Evolutionary conservation across 2,329 filamentous ascomycete genomes (phyloP), one percentile per base, ranked within the genome.

Genomic region (Aspergillus unguis): DNA sequence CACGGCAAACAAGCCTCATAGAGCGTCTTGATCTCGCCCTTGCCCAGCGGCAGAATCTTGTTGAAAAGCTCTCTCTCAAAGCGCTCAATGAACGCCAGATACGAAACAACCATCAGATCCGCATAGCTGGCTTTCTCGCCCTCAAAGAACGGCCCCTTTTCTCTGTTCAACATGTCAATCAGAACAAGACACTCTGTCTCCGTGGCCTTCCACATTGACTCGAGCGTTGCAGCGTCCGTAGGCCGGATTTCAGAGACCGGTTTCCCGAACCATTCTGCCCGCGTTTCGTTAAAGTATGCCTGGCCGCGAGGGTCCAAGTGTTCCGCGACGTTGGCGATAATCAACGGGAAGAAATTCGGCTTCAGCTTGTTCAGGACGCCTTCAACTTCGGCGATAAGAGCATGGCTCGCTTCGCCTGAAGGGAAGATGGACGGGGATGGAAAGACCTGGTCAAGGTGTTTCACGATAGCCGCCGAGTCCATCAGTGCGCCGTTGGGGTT

Each of bases 391-490:
- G 64, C 5, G 2, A 58, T 10, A 6, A 70, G 58, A 3, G 66
- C 61, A 44, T 64, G 63, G 49, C 67, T 70, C 23, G 65, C 59
- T 43, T 68, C 63, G 5, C 66, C 67, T 32, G 60, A 66, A 1
- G 67, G 67, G 44, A 68, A 69, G n/a, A 69, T 58, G 3, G 63
- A 56, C 0, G 58, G 61, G 6, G 55, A 56, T 0, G 66, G 64
- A 47, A 61, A 69, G 3, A 55, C 10, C n/a, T 61, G 53, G 29
- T 70, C 66, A 4, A 69, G 58, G 29, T 69, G 65, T 11, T 57
- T n/a, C 32, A 61, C 59, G 40, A 70, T 70, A 1, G 67, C 56
- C 9, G 65, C 50, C 0, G 67, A 70, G 43, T 69, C 67, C 59
- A 65, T 66, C 36, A 69, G 51, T 5, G 65, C 60, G 6, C 63